Percentiles rank a stretch among this genome's conserved stretches.
These are phyloP conservation scores for Fragilaria crotonensis DNA, from an alignment of 108 stramenopile genomes.

Conservation along the genomic window DNA sequence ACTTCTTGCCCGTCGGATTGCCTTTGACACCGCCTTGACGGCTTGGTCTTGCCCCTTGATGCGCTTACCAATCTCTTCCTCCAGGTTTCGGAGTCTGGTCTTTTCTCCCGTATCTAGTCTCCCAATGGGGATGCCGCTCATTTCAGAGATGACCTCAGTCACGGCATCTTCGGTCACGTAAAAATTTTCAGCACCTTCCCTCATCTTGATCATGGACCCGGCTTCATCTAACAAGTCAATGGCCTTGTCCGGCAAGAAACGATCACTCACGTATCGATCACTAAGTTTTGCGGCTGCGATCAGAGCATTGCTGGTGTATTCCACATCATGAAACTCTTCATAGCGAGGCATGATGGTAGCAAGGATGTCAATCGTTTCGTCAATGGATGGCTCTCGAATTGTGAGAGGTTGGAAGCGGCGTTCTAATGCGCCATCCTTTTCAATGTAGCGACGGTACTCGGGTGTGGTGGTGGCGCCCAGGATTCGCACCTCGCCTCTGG, in stretches of 20 bases:
- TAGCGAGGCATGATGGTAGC: conserved; percentile 65
- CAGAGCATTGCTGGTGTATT: conserved; percentile 55
- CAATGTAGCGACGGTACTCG: conserved; percentile 87
- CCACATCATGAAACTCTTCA: conserved; percentile 72
- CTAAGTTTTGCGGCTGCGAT: conserved; percentile 60
- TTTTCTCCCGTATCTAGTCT: conserved; percentile 70
- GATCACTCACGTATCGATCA: conserved; percentile 63
- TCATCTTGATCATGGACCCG: conserved; percentile 84
- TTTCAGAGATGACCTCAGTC: conserved; percentile 51
- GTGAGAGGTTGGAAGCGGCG: conserved; percentile 81
- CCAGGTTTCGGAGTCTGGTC: conserved; percentile 73
- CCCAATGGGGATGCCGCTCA: conserved; percentile 59
- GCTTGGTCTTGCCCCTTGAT: conserved; percentile 87
- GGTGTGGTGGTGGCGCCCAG: conserved; percentile 84
- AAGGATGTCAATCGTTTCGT: conserved; percentile 77
- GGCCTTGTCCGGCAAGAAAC: conserved; percentile 75
- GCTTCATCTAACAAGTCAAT: conserved; percentile 96
- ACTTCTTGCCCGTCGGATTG: conserved; percentile 73
- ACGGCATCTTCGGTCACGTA: conserved; percentile 63
- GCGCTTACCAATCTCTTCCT: conserved; percentile 50
- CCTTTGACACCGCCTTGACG: conserved; percentile 66
- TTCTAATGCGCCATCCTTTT: conserved; percentile 82
- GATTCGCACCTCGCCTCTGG: conserved; percentile 64
- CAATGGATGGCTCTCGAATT: conserved; percentile 75
- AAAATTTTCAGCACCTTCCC: conserved; percentile 44